These are phyloP conservation scores for Penicillium lividum DNA, from an alignment of 495 filamentous ascomycete species.

Conservation along the genomic window DNA sequence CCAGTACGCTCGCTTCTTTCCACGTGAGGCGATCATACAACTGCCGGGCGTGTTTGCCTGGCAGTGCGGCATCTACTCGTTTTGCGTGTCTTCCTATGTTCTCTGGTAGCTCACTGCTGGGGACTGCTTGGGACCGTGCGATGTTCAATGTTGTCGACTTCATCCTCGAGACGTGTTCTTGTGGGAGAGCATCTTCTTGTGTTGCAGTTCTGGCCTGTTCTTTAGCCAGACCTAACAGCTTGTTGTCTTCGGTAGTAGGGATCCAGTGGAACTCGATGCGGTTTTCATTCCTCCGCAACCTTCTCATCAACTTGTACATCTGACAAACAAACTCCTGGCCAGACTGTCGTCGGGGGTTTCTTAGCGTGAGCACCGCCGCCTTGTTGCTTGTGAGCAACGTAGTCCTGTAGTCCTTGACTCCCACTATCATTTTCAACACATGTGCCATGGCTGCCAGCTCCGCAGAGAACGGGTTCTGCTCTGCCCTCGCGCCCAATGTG, in stretches of 20 bases:
- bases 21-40: slow-evolving; percentile 21
- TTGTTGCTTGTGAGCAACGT: too few relatives aligned
- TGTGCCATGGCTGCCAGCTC: too few relatives aligned
- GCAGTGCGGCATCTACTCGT: slow-evolving; percentile 30
- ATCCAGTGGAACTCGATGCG: too few relatives aligned
- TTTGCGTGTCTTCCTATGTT: slow-evolving; percentile 8
- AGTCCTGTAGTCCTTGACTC: too few relatives aligned
- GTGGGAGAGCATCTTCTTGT: slow-evolving; percentile 11
- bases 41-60: slow-evolving; percentile 17
- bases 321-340: too few relatives aligned
- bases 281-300: too few relatives aligned
- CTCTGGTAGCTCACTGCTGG: slow-evolving; percentile 13
- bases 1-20: slow-evolving; percentile 32
- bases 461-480: too few relatives aligned
- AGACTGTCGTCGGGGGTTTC: too few relatives aligned
- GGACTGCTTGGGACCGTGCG: slow-evolving; percentile 10
- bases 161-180: slow-evolving; percentile 13
- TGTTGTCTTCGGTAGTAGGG: slow-evolving; percentile 9
- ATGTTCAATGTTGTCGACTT: slow-evolving; percentile 4
- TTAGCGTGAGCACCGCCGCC: too few relatives aligned
- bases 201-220: slow-evolving; percentile 19
- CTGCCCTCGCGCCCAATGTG: too few relatives aligned
- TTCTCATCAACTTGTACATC: too few relatives aligned
- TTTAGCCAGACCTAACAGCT: slow-evolving; percentile 21
- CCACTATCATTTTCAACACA: too few relatives aligned